Evolutionary conservation across 2,329 filamentous ascomycete species (phyloP), one percentile per base, ranked within the genome.

Genomic region (Podosphaera xanthii): DNA sequence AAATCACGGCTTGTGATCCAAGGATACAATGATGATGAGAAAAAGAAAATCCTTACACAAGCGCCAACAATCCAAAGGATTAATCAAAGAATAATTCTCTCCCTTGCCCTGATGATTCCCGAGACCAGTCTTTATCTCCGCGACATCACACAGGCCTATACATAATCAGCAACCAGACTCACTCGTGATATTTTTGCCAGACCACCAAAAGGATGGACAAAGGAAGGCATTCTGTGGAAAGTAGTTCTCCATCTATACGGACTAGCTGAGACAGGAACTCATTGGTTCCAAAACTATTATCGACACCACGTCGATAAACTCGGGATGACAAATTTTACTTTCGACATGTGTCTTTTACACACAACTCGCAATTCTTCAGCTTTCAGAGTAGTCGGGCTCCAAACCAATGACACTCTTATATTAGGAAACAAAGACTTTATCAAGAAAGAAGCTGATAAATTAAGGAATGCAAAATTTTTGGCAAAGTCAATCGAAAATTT

Each of bases 261-360:
- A 53, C 8, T 59, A 33, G 30, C 57, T 35, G 57, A 59, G 38
- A 31, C 57, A 38, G 57, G 57, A 59, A 59, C 42, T 31, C 57
- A 59, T 53, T 59, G 48, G 57, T 59, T 33, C 33, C 33, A 31
- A 3, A 59, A 44, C 30, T 59, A 59, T 38, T 38, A 52, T 53
- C 33, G 35, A 52, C 57, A 59, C 57, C 57, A 59, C 48, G 35
- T 36, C 22, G 34, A 59, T 30, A 59, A 42, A 48, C 57, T 59
- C 34, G 30, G 14, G 36, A 53, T 59, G 48, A 33, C 31, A 5
- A 31, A 8, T 34, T 59, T 52, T n/a, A 57, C 58, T 14, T 59
- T 46, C 40, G 52, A 59, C 34, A 52, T 52, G 2, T 59, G 52
- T 46, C 36, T 59, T 10, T 48, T 59, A 14, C 22, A 54, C 22